Conservation (phyloP, 169 alveolate species). For the Plasmodium inui region DNA sequence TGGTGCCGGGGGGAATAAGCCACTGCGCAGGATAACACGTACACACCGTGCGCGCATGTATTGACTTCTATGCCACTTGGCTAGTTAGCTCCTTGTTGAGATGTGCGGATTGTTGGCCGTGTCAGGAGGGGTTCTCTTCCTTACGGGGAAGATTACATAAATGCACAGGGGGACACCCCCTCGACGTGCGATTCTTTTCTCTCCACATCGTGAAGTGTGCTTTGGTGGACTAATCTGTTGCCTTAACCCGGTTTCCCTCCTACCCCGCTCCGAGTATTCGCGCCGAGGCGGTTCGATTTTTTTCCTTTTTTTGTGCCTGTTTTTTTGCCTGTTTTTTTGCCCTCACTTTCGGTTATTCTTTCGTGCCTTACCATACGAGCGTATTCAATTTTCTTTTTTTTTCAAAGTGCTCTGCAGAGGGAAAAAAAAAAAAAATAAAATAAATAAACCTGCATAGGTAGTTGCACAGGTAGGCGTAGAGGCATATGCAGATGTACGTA, state of each 20-base stretch:
- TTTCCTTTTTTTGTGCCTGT: background rate
- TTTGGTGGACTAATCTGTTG: background rate
- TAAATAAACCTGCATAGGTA: conserved; percentile 11
- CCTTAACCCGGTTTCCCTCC: background rate
- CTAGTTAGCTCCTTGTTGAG: background rate
- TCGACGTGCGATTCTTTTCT: background rate
- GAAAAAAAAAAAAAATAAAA: conserved; percentile 5
- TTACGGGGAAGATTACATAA: background rate
- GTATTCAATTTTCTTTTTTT: conserved; percentile 70
- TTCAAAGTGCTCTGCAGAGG: conserved; percentile 50
- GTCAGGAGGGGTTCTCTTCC: background rate
- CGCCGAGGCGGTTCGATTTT: background rate
- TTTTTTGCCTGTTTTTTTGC: background rate
- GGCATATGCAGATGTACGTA: background rate
- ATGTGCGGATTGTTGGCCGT: background rate
- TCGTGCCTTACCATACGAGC: conserved; percentile 46
- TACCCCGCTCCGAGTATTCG: background rate
- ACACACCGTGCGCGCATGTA: background rate
- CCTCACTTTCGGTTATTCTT: background rate
- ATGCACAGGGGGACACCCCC: background rate
- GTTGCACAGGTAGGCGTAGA: background rate
- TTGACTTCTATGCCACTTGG: background rate
- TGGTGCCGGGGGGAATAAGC: too few species aligned
- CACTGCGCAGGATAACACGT: background rate
- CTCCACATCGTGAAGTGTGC: background rate